A percentile compares a stretch with the other conserved stretches of the same genome.
Conservation (phyloP, 75 land plant species). For the Azolla pinnata region DNA sequence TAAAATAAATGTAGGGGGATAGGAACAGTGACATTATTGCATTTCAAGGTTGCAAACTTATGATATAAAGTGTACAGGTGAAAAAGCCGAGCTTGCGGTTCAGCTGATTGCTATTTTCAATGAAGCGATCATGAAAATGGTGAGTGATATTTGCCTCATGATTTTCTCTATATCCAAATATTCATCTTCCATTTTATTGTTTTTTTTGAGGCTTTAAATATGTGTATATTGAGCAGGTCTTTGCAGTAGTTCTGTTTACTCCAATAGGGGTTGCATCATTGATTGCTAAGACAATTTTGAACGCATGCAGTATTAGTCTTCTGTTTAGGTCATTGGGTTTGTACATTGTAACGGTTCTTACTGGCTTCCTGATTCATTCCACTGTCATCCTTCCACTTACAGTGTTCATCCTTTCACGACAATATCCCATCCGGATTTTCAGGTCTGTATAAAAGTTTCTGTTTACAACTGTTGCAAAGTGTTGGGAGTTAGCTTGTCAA, state of each 20-base stretch:
- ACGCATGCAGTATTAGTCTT: slow-evolving; percentile 20
- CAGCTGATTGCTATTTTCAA: slow-evolving; percentile 23
- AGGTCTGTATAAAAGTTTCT: slow-evolving; percentile 14
- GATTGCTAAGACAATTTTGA: slow-evolving; percentile 28
- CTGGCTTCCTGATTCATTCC: slow-evolving; percentile 28
- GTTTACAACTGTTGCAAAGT: neutral
- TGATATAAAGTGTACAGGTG: too few relatives aligned
- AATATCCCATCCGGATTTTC: slow-evolving; percentile 18
- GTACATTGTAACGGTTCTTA: slow-evolving; percentile 23
- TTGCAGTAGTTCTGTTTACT: slow-evolving; percentile 19
- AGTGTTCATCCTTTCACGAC: slow-evolving; percentile 15
- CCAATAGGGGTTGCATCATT: slow-evolving; percentile 36
- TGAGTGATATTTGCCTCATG: slow-evolving; percentile 7
- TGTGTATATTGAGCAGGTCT: slow-evolving; percentile 10
- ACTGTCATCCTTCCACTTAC: slow-evolving; percentile 17
- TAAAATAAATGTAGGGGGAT: neutral
- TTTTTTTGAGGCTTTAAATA: neutral
- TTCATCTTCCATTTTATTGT: too few relatives aligned
- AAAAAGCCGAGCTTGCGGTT: slow-evolving; percentile 20
- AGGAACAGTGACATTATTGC: neutral
- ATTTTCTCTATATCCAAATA: neutral
- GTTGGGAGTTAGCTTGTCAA: neutral
- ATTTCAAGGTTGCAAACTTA: too few relatives aligned
- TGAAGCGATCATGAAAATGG: slow-evolving; percentile 23
- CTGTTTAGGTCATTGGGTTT: slow-evolving; percentile 26